A percentile compares a stretch with the other conserved stretches of the same genome.
These are phyloP conservation scores for Aureobasidium uvarum DNA, from an alignment of 2,329 filamentous ascomycete species.

Conservation along the genomic window DNA sequence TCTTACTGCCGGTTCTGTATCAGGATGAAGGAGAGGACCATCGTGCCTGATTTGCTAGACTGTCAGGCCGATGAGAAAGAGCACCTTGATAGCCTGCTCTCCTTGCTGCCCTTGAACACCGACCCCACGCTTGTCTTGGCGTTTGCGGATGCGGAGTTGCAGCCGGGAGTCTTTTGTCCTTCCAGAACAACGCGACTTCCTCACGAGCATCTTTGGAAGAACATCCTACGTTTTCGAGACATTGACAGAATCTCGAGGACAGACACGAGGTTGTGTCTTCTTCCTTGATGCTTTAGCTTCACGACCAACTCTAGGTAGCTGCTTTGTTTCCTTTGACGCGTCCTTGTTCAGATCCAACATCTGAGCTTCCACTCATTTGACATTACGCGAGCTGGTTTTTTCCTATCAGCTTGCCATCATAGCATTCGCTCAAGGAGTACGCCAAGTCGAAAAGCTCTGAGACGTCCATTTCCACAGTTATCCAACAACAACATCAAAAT, in stretches of 20 bases:
- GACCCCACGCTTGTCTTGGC: conserved; percentile 21
- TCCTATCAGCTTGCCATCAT: neutral
- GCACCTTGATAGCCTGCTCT: conserved; percentile 3
- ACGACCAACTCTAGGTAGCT: conserved; percentile 5
- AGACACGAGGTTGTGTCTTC: neutral
- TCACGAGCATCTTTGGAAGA: neutral
- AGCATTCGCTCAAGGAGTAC: neutral
- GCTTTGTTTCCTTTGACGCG: neutral
- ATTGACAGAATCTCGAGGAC: neutral
- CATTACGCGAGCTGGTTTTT: neutral
- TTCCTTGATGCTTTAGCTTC: neutral
- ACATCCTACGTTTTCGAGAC: neutral
- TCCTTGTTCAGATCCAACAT: conserved; percentile 25
- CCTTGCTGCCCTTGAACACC: neutral
- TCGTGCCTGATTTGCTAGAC: conserved; percentile 34
- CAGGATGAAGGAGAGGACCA: conserved; percentile 80
- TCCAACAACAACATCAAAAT: neutral
- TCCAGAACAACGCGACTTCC: neutral
- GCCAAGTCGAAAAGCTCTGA: neutral
- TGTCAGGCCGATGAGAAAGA: conserved; percentile 5
- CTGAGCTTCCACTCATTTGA: neutral
- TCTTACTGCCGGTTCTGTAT: conserved; percentile 83
- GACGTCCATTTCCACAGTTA: neutral
- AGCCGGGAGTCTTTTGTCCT: neutral
- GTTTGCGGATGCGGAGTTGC: conserved; percentile 23